Conservation (phyloP, 108 stramenopile species). For the Fistulifera solaris region DNA sequence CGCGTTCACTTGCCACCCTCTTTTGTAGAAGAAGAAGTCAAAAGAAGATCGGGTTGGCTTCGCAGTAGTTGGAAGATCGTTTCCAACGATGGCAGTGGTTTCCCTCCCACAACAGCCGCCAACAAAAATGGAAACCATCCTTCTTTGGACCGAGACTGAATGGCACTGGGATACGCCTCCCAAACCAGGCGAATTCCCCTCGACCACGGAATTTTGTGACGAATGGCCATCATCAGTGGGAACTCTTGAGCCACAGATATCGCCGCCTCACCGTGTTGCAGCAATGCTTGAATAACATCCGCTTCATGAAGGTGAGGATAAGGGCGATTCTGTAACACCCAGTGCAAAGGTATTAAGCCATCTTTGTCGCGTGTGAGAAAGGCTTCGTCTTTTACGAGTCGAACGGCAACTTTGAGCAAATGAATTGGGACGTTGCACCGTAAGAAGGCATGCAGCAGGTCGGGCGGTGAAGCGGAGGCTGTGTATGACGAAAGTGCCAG, state of each 20-base stretch:
- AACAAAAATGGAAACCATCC: slow-evolving; percentile 29
- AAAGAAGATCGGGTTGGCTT: slow-evolving; percentile 8
- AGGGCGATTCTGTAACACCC: slow-evolving; percentile 17
- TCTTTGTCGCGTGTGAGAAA: slow-evolving; percentile 14
- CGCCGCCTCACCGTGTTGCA: slow-evolving; percentile 21
- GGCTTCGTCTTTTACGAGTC: slow-evolving; percentile 18
- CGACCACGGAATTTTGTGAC: slow-evolving; percentile 24
- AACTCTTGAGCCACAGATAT: slow-evolving; percentile 15
- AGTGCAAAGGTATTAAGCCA: slow-evolving; percentile 30
- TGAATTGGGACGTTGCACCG: slow-evolving; percentile 11
- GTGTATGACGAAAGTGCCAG: slow-evolving; percentile 15
- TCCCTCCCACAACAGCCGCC: slow-evolving; percentile 27
- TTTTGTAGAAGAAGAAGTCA: too few species aligned
- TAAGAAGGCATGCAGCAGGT: slow-evolving; percentile 7
- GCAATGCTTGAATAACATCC: slow-evolving; percentile 10
- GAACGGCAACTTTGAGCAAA: slow-evolving; percentile 15
- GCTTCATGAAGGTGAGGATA: slow-evolving; percentile 25
- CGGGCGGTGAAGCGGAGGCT: slow-evolving; percentile 3
- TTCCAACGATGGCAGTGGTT: slow-evolving; percentile 15
- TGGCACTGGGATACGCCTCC: slow-evolving; percentile 4
- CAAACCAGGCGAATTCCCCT: slow-evolving; percentile 22
- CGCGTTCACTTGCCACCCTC: too few species aligned
- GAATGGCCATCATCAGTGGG: slow-evolving; percentile 32
- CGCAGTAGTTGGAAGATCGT: slow-evolving; percentile 21
- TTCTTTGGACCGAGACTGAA: slow-evolving; percentile 13